These are phyloP conservation scores for Penicillium sclerotigenum DNA, from an alignment of 2,329 filamentous ascomycete genomes.

Conservation along the genomic window DNA sequence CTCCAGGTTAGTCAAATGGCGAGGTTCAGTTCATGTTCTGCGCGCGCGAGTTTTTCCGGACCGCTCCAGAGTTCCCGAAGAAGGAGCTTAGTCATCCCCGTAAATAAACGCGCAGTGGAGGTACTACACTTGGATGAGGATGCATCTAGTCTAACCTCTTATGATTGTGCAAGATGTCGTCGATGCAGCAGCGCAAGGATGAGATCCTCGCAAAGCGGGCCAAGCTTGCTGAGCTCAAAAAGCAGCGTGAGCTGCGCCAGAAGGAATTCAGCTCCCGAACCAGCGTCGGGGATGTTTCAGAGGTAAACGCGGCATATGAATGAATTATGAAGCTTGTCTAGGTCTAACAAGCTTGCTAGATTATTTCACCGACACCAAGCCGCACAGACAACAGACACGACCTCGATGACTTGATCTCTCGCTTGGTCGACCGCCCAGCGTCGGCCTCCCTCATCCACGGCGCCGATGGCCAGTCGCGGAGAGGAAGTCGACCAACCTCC, in stretches of 20 bases:
- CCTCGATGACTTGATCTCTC: constrained; percentile 81
- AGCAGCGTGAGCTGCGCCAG: constrained; percentile 79
- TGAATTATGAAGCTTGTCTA: constrained; percentile 3
- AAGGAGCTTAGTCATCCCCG: constrained; percentile 39
- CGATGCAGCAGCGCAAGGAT: constrained; percentile 73
- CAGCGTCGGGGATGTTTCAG: constrained; percentile 64
- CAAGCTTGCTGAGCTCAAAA: constrained; percentile 93
- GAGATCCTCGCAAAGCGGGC: constrained; percentile 96
- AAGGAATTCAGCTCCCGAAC: constrained; percentile 70
- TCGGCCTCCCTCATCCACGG: constrained; percentile 62
- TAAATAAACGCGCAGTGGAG: constrained; percentile 25
- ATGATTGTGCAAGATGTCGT: constrained; percentile 29
- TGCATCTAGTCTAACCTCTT: constrained; percentile 3
- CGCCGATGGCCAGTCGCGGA: constrained; percentile 44
- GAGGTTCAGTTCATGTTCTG: constrained; percentile 38
- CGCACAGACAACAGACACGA: constrained; percentile 64
- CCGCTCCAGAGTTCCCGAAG: constrained; percentile 19
- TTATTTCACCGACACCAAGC: constrained; percentile 67
- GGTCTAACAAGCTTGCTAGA: constrained; percentile 42
- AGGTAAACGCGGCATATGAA: constrained; percentile 53
- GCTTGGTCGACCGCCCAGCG: constrained; percentile 71
- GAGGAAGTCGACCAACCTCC: constrained; percentile 76
- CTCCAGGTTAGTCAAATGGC: constrained; percentile 29
- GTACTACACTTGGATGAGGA: constrained; percentile 2
- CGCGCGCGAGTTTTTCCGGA: constrained; percentile 44